Conservation (phyloP, 345 rosid species). For the Capsella bursapastoris region DNA sequence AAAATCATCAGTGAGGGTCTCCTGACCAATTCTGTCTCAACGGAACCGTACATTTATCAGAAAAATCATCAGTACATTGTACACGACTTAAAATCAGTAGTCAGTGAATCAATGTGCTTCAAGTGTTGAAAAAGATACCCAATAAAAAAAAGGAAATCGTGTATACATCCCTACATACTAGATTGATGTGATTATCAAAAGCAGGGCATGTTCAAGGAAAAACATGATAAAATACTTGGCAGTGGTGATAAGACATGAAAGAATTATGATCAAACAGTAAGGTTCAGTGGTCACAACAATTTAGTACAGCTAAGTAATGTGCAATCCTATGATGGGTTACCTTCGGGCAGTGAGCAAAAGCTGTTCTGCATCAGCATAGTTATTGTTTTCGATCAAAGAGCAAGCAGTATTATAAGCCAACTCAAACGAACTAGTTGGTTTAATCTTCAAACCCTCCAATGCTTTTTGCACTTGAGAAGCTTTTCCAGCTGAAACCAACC, state of each 20-base stretch:
- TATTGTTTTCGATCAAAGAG: constrained; percentile 72
- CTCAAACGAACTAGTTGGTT: constrained; percentile 76
- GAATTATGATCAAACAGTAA: not conserved
- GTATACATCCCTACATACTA: not conserved
- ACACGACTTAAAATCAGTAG: constrained; percentile 22
- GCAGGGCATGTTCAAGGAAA: not conserved
- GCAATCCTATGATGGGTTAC: constrained; percentile 43
- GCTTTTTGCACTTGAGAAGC: constrained; percentile 72
- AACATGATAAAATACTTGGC: not conserved
- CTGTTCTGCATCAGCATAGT: constrained; percentile 79
- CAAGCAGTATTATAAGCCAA: constrained; percentile 91
- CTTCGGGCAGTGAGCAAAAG: constrained; percentile 81
- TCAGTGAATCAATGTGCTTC: not conserved
- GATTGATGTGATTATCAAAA: not conserved
- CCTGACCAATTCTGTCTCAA: constrained; percentile 84
- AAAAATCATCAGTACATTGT: not conserved
- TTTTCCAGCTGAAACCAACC: constrained; percentile 77
- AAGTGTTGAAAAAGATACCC: constrained; percentile 12
- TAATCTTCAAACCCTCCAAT: constrained; percentile 68
- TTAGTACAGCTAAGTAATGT: not conserved
- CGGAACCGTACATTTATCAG: constrained; percentile 19
- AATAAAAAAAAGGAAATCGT: not conserved
- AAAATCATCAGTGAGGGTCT: constrained; percentile 72
- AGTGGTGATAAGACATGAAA: constrained; percentile 1
- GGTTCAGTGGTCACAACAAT: not conserved